Conservation (phyloP, 176 grass and related monocot genomes). For the Poa pratensis region DNA sequence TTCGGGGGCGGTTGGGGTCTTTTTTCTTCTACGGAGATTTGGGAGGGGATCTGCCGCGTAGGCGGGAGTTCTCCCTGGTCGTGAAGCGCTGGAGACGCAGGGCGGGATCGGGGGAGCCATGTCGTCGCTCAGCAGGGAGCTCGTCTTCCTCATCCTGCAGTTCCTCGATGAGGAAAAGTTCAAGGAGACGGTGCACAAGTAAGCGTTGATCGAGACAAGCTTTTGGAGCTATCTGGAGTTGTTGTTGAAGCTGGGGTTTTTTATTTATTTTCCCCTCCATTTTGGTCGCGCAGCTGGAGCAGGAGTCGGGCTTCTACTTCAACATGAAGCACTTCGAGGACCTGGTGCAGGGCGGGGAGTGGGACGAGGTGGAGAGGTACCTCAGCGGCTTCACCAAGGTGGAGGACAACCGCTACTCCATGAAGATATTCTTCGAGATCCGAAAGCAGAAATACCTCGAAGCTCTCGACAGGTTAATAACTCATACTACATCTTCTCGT, state of each 20-base stretch:
- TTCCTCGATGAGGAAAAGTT: slow-evolving; percentile 96
- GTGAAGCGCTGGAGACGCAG: slow-evolving; percentile 78
- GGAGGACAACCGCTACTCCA: slow-evolving; percentile 99
- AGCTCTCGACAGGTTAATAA: slow-evolving; percentile 83
- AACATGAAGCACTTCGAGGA: slow-evolving; percentile 99
- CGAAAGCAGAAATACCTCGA: slow-evolving; percentile 99
- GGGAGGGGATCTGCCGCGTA: slow-evolving; percentile 58
- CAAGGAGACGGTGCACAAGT: slow-evolving; percentile 90
- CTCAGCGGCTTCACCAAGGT: slow-evolving; percentile 99
- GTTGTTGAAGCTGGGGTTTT: neutral
- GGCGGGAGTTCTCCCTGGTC: slow-evolving; percentile 55
- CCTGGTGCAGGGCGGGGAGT: slow-evolving; percentile 93
- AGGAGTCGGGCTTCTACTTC: slow-evolving; percentile 99
- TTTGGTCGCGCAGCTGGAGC: slow-evolving; percentile 68
- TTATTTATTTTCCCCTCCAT: neutral
- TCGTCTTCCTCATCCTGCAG: slow-evolving; percentile 93
- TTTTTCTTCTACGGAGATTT: slow-evolving; percentile 42
- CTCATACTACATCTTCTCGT: slow-evolving; percentile 25
- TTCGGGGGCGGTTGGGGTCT: slow-evolving; percentile 15
- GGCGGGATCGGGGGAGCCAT: slow-evolving; percentile 77
- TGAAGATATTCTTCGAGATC: slow-evolving; percentile 99
- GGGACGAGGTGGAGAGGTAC: slow-evolving; percentile 99
- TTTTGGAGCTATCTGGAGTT: slow-evolving; percentile 22
- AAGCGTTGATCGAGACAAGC: slow-evolving; percentile 18
- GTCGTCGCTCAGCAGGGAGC: slow-evolving; percentile 94